These are phyloP conservation scores for Carex scoparia DNA, from an alignment of 176 grass and related monocot genomes.

Conservation along the genomic window DNA sequence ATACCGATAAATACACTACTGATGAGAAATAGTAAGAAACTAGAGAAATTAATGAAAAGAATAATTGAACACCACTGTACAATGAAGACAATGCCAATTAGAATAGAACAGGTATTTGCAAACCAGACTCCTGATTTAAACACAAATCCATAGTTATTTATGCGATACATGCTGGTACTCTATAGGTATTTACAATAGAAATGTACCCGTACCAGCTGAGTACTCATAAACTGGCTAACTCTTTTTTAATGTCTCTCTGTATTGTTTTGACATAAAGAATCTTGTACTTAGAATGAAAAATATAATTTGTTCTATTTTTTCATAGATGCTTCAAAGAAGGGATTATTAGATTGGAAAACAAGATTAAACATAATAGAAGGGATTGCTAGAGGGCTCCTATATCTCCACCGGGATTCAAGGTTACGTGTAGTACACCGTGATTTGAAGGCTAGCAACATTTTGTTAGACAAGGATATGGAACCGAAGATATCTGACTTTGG, in stretches of 20 bases:
- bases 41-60: background rate
- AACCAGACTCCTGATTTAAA: background rate
- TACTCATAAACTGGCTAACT: background rate
- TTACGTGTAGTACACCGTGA: slow-evolving; percentile 53
- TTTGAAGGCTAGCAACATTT: slow-evolving; percentile 49
- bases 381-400: slow-evolving; percentile 35
- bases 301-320: background rate
- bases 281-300: too few species aligned
- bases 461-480: slow-evolving; percentile 43
- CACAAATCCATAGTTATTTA: background rate
- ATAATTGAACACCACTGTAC: background rate
- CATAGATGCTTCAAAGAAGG: slow-evolving; percentile 29
- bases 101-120: background rate
- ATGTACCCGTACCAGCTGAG: background rate
- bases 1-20: too few species aligned
- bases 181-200: background rate
- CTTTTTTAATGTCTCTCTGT: background rate
- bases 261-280: too few species aligned
- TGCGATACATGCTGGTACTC: background rate
- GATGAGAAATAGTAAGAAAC: too few species aligned
- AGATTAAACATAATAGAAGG: slow-evolving; percentile 42
- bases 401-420: slow-evolving; percentile 47
- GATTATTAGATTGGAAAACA: slow-evolving; percentile 34
- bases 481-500: slow-evolving; percentile 67
- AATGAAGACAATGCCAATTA: background rate